Evolutionary conservation across 2,329 filamentous ascomycete species (phyloP), one percentile per base, ranked within the genome.

Genomic region (Raffaelea deltoideospora): DNA sequence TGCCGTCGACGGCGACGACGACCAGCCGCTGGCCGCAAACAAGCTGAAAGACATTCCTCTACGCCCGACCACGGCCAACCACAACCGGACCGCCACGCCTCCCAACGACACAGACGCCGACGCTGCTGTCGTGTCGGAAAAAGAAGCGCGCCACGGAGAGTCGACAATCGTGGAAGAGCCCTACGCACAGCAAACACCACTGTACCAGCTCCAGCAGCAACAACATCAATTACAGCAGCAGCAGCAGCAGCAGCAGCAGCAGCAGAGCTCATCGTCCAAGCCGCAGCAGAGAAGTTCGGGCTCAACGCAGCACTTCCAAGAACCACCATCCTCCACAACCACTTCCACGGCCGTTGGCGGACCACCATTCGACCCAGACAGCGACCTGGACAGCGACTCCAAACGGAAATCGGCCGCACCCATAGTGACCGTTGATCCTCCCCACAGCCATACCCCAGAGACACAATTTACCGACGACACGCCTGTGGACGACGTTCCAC

Each of bases 41-140:
- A 72, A 72, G 59, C 58, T 74, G 45, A 60, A 74, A 47, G 71
- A 63, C 50, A 58, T 75, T 30, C 67, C 68, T 20, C 60, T 63
- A 36, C 58, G 70, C 35, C 69, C 69, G 31, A 57, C 64, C 24
- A 72, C 69, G 9, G 64, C 67, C 41, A 72, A 64, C 47, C 62
- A 68, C 41, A 61, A n/a, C n/a, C n/a, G 66, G 43, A 66, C 67
- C 15, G 61, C 57, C 29, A 71, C 66, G 11, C 65, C 65, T 17
- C 7, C 28, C 10, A 17, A n/a, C 28, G 18, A 17, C 28, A 26
- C 8, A 7, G 64, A 63, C 23, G 69, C 72, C 30, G 64, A 70
- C 44, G 56, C 58, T 19, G 51, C 53, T 17, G 50, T 51, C 23
- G 45, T 63, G 10, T 56, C 58, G 28, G 70, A 74, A 47, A 74